phyloP scores from a whole-genome alignment of 805 yeast species.

The Cyberlindnera maclurae region DNA sequence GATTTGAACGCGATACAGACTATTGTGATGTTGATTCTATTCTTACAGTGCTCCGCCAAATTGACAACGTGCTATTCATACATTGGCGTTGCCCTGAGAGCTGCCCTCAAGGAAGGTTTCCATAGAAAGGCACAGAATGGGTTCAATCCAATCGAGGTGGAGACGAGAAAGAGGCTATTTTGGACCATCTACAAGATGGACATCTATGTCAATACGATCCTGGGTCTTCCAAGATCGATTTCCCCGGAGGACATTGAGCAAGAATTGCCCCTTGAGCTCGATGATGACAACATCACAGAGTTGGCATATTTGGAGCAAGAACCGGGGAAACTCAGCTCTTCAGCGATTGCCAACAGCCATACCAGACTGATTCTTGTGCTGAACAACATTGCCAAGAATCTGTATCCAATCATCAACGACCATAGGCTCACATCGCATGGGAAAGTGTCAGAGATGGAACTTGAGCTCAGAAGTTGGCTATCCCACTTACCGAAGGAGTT shows the following conservation, averaged over 20 bases:
- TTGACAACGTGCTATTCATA: constrained; percentile 83
- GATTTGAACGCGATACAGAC: constrained; percentile 81
- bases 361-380: constrained; percentile 66
- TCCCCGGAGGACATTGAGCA: constrained; percentile 80
- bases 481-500: constrained; percentile 62
- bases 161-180: constrained; percentile 76
- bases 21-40: constrained; percentile 76
- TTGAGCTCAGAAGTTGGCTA: constrained; percentile 66
- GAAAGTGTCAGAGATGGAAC: constrained; percentile 55
- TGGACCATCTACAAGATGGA: constrained; percentile 92
- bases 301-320: constrained; percentile 43
- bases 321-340: constrained; percentile 53
- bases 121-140: constrained; percentile 57
- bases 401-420: constrained; percentile 57
- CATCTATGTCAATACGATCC: constrained; percentile 76
- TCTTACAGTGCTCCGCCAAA: constrained; percentile 83
- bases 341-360: constrained; percentile 81
- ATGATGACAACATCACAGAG: constrained; percentile 78
- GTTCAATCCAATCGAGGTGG: constrained; percentile 70
- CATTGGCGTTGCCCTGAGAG: constrained; percentile 79
- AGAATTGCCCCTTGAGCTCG: constrained; percentile 75
- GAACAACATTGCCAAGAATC: constrained; percentile 56
- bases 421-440: constrained; percentile 22
- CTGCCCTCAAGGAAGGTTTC: constrained; percentile 76
- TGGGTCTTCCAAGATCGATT: constrained; percentile 78